Base-by-base conservation (phyloP, 1,139 yeast species). In the Taiozyma sp. region DNA sequence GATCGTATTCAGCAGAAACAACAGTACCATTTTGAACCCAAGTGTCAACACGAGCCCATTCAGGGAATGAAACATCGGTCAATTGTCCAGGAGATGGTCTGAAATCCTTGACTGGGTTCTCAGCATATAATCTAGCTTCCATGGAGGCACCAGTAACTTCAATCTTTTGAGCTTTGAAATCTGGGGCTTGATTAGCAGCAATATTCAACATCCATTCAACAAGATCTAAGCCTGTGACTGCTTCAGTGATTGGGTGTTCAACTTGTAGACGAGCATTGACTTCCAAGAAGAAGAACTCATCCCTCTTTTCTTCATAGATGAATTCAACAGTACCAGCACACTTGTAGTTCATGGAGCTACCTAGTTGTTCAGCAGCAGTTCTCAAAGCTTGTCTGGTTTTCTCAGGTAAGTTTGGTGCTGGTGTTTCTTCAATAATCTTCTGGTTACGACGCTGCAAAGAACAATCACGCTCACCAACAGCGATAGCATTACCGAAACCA, bases 241-340 rank as follows among this genome's bases (percentile, higher is more conserved):
- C 79, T 72, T 93, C 99, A 32, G 99, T 93, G 61, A 93, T 86
- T 44, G 98, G 98, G 69, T 93, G 98, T 72, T 93, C 99, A 47
- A 93, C 99, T 72, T 93, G 99, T 60, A 93, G 79, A 69, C 99
- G 84, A 12, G 99, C 96, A 68, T 93, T 93, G 62, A 93, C 97
- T 70, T 93, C 99, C 65, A 93, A 75, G 72, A 93, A 93, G 74
- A 92, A 93, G 67, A 91, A 93, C 65, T 87, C 95, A 64, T 91
- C 95, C 60, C 96, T 75, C 51, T 67, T 75, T 64, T 87, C 86
- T 65, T 93, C 98, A 64, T 89, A 92, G 62, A 93, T 92, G 67
- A 85, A 93, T 71, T 93, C 99, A 60, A 93, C 96, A 9, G 99
- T 93, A 67, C 98, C 99, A 47, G 98, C 98, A 71, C 97, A 84